Conservation (phyloP, 768 basidiomycete species). For the Mycena galopus region DNA sequence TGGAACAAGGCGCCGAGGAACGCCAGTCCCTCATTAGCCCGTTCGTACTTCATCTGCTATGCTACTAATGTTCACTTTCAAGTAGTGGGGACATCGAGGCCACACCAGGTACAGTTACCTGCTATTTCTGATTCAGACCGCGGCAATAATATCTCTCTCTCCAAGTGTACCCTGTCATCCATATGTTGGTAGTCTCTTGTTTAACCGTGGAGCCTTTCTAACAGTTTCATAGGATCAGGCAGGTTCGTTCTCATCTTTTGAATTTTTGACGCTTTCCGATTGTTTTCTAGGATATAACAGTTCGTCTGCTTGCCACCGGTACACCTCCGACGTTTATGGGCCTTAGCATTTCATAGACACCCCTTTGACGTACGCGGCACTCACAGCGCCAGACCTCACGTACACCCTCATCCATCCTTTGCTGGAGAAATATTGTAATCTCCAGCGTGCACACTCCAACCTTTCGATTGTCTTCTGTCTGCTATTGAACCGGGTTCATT, state of each 20-base stretch:
- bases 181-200: constrained; percentile 50
- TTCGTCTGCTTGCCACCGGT: constrained; percentile 41
- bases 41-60: constrained; percentile 45
- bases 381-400: constrained; percentile 88
- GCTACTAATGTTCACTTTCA: constrained; percentile 9
- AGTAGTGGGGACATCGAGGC: constrained; percentile 65
- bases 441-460: constrained; percentile 78
- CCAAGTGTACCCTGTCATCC: constrained; percentile 84
- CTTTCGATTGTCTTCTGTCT: constrained; percentile 90
- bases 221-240: constrained; percentile 28
- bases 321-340: constrained; percentile 16
- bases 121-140: not conserved
- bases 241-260: constrained; percentile 21
- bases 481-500: constrained; percentile 89
- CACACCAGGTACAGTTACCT: constrained; percentile 50
- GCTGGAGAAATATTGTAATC: constrained; percentile 83
- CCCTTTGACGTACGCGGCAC: constrained; percentile 83
- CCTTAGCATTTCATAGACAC: constrained; percentile 87
- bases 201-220: not conserved
- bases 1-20: constrained; percentile 48
- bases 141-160: not conserved
- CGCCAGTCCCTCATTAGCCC: constrained; percentile 57
- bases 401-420: constrained; percentile 92
- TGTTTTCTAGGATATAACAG: constrained; percentile 69
- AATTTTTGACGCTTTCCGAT: not conserved